phyloP scores from a whole-genome alignment of 2,329 filamentous ascomycete species.

The Hypoxylon rubiginosum region DNA sequence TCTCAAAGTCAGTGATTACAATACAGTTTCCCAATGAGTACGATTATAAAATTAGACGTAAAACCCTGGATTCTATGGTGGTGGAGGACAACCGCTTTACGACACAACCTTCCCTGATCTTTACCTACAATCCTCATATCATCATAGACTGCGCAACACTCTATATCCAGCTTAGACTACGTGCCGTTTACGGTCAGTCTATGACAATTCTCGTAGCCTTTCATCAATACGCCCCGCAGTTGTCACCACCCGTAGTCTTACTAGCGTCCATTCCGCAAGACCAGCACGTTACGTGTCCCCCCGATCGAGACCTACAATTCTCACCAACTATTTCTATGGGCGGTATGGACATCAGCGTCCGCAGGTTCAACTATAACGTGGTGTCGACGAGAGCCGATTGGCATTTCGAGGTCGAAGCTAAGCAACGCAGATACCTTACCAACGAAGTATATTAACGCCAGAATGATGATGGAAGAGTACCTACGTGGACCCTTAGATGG shows the following conservation, averaged over 20 bases:
- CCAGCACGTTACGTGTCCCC: background rate
- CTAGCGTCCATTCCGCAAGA: background rate
- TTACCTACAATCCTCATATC: background rate
- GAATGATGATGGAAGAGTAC: too few species aligned
- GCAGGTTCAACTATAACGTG: background rate
- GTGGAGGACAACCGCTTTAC: background rate
- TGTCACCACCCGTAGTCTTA: background rate
- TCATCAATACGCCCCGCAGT: background rate
- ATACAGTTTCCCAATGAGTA: background rate
- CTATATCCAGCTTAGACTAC: background rate
- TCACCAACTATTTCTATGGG: background rate
- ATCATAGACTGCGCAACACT: background rate
- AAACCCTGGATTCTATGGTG: background rate
- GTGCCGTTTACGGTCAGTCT: too few species aligned
- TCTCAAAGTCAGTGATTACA: background rate
- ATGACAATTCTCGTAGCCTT: background rate
- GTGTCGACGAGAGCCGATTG: background rate
- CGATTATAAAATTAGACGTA: background rate
- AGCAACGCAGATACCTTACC: background rate
- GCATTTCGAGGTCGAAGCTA: slow-evolving; percentile 40
- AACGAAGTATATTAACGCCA: too few species aligned
- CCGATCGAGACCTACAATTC: background rate
- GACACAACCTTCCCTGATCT: background rate
- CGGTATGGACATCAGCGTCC: background rate
- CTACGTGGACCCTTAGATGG: too few species aligned